These are phyloP conservation scores for Lactarius akahatsu DNA, from an alignment of 768 basidiomycete species.

Conservation along the genomic window DNA sequence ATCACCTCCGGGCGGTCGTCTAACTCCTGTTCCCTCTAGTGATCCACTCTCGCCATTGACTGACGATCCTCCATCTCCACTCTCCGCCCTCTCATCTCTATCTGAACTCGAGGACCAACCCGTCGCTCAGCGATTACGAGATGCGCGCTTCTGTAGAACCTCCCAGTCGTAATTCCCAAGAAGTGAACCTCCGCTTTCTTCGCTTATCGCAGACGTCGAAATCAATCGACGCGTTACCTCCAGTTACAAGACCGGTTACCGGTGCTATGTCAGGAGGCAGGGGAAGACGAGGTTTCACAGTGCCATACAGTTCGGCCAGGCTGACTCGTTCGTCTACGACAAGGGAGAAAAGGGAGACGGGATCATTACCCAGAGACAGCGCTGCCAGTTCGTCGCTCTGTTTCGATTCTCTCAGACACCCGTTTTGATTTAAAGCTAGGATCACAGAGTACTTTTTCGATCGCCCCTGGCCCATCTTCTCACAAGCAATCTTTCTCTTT, in stretches of 20 bases:
- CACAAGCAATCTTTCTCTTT: conserved; percentile 26
- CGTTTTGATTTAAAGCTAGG: conserved; percentile 15
- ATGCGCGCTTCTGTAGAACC: not conserved
- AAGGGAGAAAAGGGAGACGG: conserved; percentile 15
- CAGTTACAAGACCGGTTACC: not conserved
- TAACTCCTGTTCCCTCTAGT: not conserved
- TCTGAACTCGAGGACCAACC: conserved; percentile 13
- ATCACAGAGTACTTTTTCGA: not conserved
- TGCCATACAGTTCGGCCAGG: conserved; percentile 5
- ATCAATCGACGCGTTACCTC: not conserved
- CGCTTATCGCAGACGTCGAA: not conserved
- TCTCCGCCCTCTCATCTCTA: conserved; percentile 21
- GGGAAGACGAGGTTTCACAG: conserved; percentile 6
- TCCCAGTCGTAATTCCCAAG: not conserved
- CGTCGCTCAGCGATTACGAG: conserved; percentile 1
- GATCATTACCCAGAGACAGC: not conserved
- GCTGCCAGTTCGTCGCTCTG: conserved; percentile 13
- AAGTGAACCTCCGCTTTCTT: not conserved
- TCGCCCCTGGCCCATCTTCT: conserved; percentile 8
- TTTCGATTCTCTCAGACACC: not conserved
- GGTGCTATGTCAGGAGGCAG: not conserved
- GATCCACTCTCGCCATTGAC: conserved; percentile 2
- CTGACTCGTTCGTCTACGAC: conserved; percentile 24
- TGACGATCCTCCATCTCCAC: conserved; percentile 20
- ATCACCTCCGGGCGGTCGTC: not conserved